Evolutionary conservation across 2,329 filamentous ascomycete genomes (phyloP), one percentile per base, ranked within the genome.

Genomic region (Scedosporium boydii): DNA sequence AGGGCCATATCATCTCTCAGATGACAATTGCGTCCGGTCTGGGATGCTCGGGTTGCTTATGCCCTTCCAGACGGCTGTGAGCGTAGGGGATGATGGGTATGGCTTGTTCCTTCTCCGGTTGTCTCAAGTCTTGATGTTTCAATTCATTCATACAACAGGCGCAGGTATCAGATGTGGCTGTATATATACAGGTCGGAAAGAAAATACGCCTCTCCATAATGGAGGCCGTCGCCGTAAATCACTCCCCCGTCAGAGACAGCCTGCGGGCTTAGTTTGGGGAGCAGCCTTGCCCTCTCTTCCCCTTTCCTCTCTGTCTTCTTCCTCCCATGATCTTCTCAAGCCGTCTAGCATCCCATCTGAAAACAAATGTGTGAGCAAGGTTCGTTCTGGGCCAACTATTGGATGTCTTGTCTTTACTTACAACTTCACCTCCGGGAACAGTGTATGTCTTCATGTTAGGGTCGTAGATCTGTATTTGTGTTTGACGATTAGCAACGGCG

Each of bases 391-490:
- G 5, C 2, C 44, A 4, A 48, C 44, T 48, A 7, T 48, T 18
- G 5, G 16, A 1, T 7, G 16, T 21, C 44, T 7, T 7, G 16
- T 21, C 44, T 7, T 48, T 21, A 61, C 46, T 61, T 55, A 61
- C 59, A 53, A 61, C 59, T 7, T 44, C 60, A n/a, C 60, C 60
- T 21, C 72, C 72, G 6, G 73, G 73, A n/a, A 75, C 70, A 3
- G 65, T 70, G 66, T 74, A 74, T 38, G 65, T 69, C 44, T 67
- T 68, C 69, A 75, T 72, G 66, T 69, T 65, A 55, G 63, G 66
- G 67, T 72, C 66, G 63, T 70, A 71, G 61, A 70, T 70, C 68
- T 71, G 10, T 64, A 74, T 65, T 60, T 78, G 67, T 78, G 57
- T 59, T 59, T 29, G 42, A 14, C 10, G 3, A 21, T 23, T 3